Base-by-base conservation (phyloP, 495 filamentous ascomycete genomes). In the Ramalina peruviana region DNA sequence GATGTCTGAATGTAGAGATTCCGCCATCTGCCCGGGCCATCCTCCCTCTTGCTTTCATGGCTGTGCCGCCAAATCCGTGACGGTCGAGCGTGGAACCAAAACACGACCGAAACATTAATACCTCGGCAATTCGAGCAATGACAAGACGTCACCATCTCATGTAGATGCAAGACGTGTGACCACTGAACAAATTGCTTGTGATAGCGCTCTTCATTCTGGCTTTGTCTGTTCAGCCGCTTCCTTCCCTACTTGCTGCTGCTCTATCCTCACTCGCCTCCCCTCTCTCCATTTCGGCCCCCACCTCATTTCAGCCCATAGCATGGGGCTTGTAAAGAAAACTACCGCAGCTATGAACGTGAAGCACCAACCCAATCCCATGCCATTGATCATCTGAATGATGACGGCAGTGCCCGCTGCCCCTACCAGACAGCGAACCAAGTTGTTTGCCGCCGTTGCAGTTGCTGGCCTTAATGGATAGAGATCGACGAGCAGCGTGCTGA, bases 401-500 rank as follows among this genome's bases (percentile, higher is more conserved):
- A 70, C 59, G 0, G 74, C 81, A 19, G 75, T 77, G 1, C 73
- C 73, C 0, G 62, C 80, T 0, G 82, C 83, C 4, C 82, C 82
- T 12, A 86, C 56, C 37, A 79, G 58, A 54, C 82, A 87, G 6
- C 82, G 64, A 0, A 78, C 74, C 9, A 88, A 63, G 57, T 88
- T 87, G 52, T 82, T 83, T 1, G 80, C 77, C 6, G 83, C 82
- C 26, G 80, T 79, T 0, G 76, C 81, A 0, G 82, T 78, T 0
- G 75, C 76, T 0, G 82, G 79, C 2, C 63, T 72, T 0, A 64
- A 59, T 4, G 75, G 76, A 52, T 82, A 76, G 25, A 85, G 63
- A 47, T 86, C 83, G 0, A 86, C 71, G 16, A 87, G 59, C 53
- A 88, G 63, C 0, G 76, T 76, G 49, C 68, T 70, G 43, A 80